Base-by-base conservation (phyloP, 1,284 basidiomycete species). In the Puccinia novopanici region DNA sequence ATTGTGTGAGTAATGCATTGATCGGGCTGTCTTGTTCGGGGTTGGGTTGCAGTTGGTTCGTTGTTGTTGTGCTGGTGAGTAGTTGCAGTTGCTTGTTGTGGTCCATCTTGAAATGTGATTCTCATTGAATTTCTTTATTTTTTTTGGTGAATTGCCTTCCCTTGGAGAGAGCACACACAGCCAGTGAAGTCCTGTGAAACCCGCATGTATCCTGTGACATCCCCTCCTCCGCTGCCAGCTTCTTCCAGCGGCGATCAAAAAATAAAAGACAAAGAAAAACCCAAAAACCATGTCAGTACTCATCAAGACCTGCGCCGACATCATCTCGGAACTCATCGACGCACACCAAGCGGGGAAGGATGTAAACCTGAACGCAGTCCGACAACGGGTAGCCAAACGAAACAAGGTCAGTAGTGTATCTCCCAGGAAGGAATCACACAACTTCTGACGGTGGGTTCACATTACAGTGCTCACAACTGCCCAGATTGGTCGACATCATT, bases 401-500 rank as follows among this genome's bases (percentile, higher is more conserved):
- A 91, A 92, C 86, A 91, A 90, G 13, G 93, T 91, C 84, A 91
- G 91, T 74, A 3, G 34, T 34, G 4, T 34, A 34, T 34, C 34
- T 34, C 34, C 34, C 34, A 34, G 4, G 34, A 34, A 34, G 34
- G 34, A 34, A 34, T 34, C 34, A 34, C 34, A 34, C 34, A 34
- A 34, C 34, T 34, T 34, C 34, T 34, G 34, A 34, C 34, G 34
- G 34, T 34, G 34, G 4, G 4, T 34, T 34, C 1, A 34, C 4
- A 34, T 34, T 34, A 34, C 34, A 79, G 77, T 79, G 77, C 27
- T 34, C 77, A 22, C 77, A 79, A 73, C 40, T 96, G 0, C 97
- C 97, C 0, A 87, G 96, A 70, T 89, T 99, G 42, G 96, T 98
- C 63, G 97, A 99, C 86, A 97, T 99, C 84, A 95, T 99, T 86